Evolutionary conservation across 768 basidiomycete species (phyloP).

Genomic region (Amanita pallidorosea): DNA sequence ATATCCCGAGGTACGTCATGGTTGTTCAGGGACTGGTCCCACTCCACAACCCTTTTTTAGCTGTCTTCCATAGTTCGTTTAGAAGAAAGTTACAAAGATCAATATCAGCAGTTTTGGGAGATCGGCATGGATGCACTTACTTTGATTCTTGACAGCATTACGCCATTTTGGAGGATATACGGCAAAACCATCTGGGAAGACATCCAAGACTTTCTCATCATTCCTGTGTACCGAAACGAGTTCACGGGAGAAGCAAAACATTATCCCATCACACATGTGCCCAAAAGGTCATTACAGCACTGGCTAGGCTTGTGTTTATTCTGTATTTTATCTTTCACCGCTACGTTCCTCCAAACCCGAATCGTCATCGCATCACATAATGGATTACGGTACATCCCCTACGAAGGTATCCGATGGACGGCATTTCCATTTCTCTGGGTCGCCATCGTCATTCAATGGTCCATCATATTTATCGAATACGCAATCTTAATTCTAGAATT

Average conservation of each 20-base stretch:
- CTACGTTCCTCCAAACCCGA: slow-evolving; percentile 46
- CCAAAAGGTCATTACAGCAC: slow-evolving; percentile 54
- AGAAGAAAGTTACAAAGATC: slow-evolving; percentile 72
- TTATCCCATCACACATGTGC: slow-evolving; percentile 48
- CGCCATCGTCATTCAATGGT: slow-evolving; percentile 57
- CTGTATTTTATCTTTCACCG: slow-evolving; percentile 31
- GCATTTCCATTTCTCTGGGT: slow-evolving; percentile 54
- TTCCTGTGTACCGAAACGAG: slow-evolving; percentile 76
- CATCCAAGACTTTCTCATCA: slow-evolving; percentile 69
- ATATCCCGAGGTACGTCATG: slow-evolving; percentile 60
- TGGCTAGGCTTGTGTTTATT: slow-evolving; percentile 55
- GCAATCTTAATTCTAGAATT: slow-evolving; percentile 46
- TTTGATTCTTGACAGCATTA: slow-evolving; percentile 62
- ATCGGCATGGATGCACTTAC: slow-evolving; percentile 71
- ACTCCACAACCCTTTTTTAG: slow-evolving; percentile 22
- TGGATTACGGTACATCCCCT: slow-evolving; percentile 45
- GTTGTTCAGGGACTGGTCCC: not conserved
- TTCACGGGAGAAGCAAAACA: slow-evolving; percentile 69
- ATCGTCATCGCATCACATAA: slow-evolving; percentile 51
- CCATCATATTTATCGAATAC: slow-evolving; percentile 49
- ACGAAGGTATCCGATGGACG: slow-evolving; percentile 53
- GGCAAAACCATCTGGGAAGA: slow-evolving; percentile 78
- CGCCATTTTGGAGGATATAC: slow-evolving; percentile 74
- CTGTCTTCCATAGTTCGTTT: slow-evolving; percentile 59
- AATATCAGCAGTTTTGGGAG: slow-evolving; percentile 76